Evolutionary conservation across 345 rosid genomes (phyloP).

Genomic region (Erodium maritimum): DNA sequence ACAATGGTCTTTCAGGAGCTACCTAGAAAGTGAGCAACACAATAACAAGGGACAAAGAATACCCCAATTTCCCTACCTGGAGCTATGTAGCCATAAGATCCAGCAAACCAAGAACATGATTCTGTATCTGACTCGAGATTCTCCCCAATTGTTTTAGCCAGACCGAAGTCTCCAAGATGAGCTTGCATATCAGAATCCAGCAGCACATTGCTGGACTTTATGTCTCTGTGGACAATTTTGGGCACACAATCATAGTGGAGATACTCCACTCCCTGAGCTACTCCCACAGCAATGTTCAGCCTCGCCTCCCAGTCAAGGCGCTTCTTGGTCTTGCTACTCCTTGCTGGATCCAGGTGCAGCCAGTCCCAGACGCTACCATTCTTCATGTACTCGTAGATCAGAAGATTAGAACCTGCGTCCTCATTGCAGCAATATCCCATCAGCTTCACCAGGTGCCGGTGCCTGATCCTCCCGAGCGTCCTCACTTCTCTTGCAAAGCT

Average conservation of each 20-base stretch:
- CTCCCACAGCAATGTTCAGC: slow-evolving; percentile 65
- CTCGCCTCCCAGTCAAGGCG: slow-evolving; percentile 79
- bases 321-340: slow-evolving; percentile 31
- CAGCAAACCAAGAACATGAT: slow-evolving; percentile 71
- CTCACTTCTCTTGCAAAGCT: slow-evolving; percentile 79
- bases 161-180: slow-evolving; percentile 88
- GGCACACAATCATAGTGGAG: slow-evolving; percentile 94
- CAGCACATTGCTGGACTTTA: slow-evolving; percentile 77
- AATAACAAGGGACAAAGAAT: not conserved
- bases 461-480: slow-evolving; percentile 71
- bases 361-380: slow-evolving; percentile 96
- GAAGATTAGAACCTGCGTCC: slow-evolving; percentile 52
- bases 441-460: slow-evolving; percentile 81
- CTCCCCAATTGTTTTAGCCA: slow-evolving; percentile 60
- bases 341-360: slow-evolving; percentile 40
- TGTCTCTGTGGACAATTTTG: slow-evolving; percentile 73
- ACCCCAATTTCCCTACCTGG: slow-evolving; percentile 41
- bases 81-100: slow-evolving; percentile 87
- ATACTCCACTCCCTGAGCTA: slow-evolving; percentile 85
- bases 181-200: slow-evolving; percentile 84
- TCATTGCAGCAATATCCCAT: slow-evolving; percentile 69
- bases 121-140: slow-evolving; percentile 48
- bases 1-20: not conserved
- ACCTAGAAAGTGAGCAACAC: not conserved
- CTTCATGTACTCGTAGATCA: slow-evolving; percentile 89